These are phyloP conservation scores for Scortechinia acanthostroma DNA, from an alignment of 2,329 filamentous ascomycete genomes.

Conservation along the genomic window DNA sequence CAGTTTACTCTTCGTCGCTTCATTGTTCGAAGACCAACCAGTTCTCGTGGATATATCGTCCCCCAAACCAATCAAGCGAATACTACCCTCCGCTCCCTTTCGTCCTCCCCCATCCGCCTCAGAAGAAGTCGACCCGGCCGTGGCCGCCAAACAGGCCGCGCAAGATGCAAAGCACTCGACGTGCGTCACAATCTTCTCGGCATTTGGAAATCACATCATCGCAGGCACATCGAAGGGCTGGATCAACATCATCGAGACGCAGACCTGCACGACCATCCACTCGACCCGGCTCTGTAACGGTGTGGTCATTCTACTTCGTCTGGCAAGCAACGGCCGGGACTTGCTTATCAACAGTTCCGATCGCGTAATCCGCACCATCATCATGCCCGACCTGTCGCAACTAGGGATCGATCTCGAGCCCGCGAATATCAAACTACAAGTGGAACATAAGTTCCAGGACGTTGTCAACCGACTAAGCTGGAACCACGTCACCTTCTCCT, in stretches of 20 bases:
- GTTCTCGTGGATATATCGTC: constrained; percentile 76
- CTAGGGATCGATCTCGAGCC: constrained; percentile 61
- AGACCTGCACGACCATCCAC: constrained; percentile 75
- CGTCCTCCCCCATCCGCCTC: constrained; percentile 46
- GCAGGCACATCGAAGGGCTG: constrained; percentile 92
- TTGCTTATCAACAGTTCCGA: constrained; percentile 89
- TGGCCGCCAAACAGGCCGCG: constrained; percentile 76
- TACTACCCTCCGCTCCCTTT: constrained; percentile 75
- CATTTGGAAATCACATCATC: constrained; percentile 79
- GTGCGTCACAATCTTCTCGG: constrained; percentile 83
- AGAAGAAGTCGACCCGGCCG: constrained; percentile 53
- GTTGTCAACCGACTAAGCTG: constrained; percentile 89
- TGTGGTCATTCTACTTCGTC: constrained; percentile 78
- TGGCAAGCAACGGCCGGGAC: constrained; percentile 78
- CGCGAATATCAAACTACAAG: constrained; percentile 78
- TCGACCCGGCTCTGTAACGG: constrained; percentile 82
- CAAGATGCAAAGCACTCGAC: constrained; percentile 94
- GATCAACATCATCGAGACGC: constrained; percentile 86
- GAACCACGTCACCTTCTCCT: constrained; percentile 95
- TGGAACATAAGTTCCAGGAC: constrained; percentile 98
- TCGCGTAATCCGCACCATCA: constrained; percentile 86
- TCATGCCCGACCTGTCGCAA: constrained; percentile 68
- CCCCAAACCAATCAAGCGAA: constrained; percentile 64
- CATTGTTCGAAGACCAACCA: constrained; percentile 88
- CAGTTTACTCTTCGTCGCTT: constrained; percentile 79